These are phyloP conservation scores for Aspergillus tubingensis DNA, from an alignment of 2,329 filamentous ascomycete species.

Conservation along the genomic window DNA sequence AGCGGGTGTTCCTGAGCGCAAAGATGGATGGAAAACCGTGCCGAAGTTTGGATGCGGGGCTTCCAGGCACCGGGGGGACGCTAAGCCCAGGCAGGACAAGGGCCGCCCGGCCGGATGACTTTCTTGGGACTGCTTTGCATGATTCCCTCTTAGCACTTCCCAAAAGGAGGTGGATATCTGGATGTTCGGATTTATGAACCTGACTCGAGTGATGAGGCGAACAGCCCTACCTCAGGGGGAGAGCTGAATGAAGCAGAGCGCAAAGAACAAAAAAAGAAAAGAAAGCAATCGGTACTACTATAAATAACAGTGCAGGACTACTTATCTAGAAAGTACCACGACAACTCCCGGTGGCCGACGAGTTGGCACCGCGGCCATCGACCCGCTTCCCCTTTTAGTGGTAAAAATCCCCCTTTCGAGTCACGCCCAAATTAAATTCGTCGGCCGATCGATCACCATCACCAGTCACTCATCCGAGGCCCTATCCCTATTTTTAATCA, in stretches of 20 bases:
- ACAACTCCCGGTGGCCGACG: constrained; percentile 28
- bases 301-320: constrained; percentile 26
- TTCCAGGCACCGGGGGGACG: constrained; percentile 7
- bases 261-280: background rate
- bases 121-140: background rate
- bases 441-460: constrained; percentile 24
- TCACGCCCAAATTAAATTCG: constrained; percentile 20
- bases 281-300: constrained; percentile 4
- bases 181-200: background rate
- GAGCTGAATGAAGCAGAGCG: background rate
- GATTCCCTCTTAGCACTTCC: background rate
- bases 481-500: constrained; percentile 16
- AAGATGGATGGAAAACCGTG: background rate
- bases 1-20: background rate
- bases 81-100: background rate
- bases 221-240: background rate
- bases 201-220: too few species aligned
- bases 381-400: constrained; percentile 32
- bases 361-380: constrained; percentile 18
- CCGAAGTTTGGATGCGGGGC: constrained; percentile 9
- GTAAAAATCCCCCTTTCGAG: constrained; percentile 27
- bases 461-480: constrained; percentile 17
- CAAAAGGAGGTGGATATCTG: background rate
- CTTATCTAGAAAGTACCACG: constrained; percentile 37
- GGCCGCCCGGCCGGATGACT: constrained; percentile 1